Evolutionary conservation across 306 rosid genomes (phyloP).

Genomic region (Vigna radiata): DNA sequence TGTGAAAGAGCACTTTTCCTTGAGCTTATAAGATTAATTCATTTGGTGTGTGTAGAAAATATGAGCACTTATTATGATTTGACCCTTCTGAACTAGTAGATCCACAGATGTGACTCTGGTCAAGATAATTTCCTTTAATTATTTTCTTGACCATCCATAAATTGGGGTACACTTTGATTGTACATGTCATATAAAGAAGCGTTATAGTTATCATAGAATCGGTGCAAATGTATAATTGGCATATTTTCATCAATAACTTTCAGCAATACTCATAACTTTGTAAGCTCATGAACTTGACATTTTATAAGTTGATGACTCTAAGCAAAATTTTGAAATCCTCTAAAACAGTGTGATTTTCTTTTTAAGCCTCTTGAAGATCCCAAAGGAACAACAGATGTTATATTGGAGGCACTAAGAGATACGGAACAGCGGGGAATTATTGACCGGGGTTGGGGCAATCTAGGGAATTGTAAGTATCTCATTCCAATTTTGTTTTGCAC

Average conservation of each 20-base stretch:
- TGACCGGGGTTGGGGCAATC: slow-evolving; percentile 96
- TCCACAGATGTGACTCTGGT: neutral
- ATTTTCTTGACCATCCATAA: slow-evolving; percentile 14
- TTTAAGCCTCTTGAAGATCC: slow-evolving; percentile 93
- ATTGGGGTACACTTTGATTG: neutral
- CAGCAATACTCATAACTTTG: slow-evolving; percentile 1
- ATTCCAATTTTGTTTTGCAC: slow-evolving; percentile 19
- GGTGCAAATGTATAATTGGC: neutral
- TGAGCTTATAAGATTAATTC: slow-evolving; percentile 8
- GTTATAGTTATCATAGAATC: slow-evolving; percentile 1
- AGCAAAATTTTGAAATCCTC: slow-evolving; percentile 24
- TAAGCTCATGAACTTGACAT: slow-evolving; percentile 20
- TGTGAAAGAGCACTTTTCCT: neutral
- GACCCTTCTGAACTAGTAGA: neutral
- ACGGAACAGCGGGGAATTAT: slow-evolving; percentile 90
- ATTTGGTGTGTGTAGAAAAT: neutral
- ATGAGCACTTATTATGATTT: neutral
- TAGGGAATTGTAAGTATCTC: slow-evolving; percentile 73
- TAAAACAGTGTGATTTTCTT: slow-evolving; percentile 37
- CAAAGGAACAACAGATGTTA: slow-evolving; percentile 63
- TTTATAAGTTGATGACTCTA: slow-evolving; percentile 15
- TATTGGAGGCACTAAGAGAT: slow-evolving; percentile 82
- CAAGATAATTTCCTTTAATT: neutral
- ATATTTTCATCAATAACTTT: slow-evolving; percentile 10
- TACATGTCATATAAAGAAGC: slow-evolving; percentile 2